These are phyloP conservation scores for Calonectria multiphialidica DNA, from an alignment of 2,329 filamentous ascomycete species.

Conservation along the genomic window DNA sequence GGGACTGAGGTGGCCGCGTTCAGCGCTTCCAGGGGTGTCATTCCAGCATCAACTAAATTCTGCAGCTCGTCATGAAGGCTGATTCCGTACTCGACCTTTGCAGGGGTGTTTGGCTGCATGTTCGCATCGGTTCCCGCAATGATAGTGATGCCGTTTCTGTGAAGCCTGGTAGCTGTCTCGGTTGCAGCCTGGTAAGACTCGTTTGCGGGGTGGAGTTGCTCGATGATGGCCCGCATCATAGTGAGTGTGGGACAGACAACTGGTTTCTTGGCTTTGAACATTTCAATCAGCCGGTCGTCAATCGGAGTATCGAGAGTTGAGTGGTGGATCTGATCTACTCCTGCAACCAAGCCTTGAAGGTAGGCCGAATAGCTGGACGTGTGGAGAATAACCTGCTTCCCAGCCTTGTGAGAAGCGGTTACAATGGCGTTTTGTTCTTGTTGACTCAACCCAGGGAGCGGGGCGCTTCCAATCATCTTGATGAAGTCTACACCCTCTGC, in stretches of 20 bases:
- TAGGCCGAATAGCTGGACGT: conserved; percentile 5
- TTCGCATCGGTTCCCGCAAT: conserved; percentile 9
- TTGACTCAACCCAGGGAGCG: conserved; percentile 9
- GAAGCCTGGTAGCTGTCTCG: conserved; percentile 7
- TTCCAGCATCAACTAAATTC: not conserved
- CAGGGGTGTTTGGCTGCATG: conserved; percentile 1
- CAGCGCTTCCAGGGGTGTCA: not conserved
- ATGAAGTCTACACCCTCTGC: conserved; percentile 13
- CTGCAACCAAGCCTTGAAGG: not conserved
- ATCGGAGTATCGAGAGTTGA: conserved; percentile 12
- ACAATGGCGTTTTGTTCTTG: conserved; percentile 10
- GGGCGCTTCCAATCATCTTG: conserved; percentile 20
- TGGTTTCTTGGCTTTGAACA: conserved; percentile 12
- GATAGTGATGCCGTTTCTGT: not conserved
- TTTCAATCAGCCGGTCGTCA: conserved; percentile 7
- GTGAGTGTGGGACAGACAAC: conserved; percentile 16
- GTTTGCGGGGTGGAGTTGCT: conserved; percentile 10
- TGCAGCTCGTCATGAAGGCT: conserved; percentile 8
- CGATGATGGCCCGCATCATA: conserved; percentile 17
- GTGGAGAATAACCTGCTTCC: conserved; percentile 9
- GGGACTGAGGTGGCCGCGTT: conserved; percentile 5
- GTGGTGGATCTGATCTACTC: conserved; percentile 18
- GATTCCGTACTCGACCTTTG: not conserved
- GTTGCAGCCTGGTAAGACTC: conserved; percentile 3
- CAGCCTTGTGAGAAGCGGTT: not conserved